Evolutionary conservation across 2,329 filamentous ascomycete genomes (phyloP).

Genomic region (Claviceps lovelessii): DNA sequence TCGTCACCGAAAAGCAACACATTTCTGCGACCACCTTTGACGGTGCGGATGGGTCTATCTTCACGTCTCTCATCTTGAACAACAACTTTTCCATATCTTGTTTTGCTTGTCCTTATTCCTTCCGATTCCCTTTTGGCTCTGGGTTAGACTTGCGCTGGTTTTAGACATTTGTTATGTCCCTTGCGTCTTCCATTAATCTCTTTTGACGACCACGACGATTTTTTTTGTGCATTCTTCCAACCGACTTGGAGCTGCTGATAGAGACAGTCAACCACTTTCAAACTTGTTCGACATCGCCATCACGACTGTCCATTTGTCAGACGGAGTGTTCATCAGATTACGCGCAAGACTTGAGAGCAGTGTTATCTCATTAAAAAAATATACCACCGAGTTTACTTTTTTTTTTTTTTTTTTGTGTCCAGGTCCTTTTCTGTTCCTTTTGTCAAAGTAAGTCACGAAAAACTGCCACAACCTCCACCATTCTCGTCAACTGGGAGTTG

Average conservation of each 20-base stretch:
- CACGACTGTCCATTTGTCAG: neutral
- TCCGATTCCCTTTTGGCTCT: constrained; percentile 15
- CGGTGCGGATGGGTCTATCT: constrained; percentile 14
- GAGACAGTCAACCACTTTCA: neutral
- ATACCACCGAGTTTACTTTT: constrained; percentile 12
- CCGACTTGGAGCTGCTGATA: constrained; percentile 10
- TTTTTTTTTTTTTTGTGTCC: neutral
- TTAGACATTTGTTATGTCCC: constrained; percentile 19
- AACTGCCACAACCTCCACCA: neutral
- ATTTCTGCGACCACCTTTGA: constrained; percentile 4
- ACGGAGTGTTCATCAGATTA: neutral
- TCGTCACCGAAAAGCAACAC: constrained; percentile 5
- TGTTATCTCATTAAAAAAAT: constrained; percentile 1
- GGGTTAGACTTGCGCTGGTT: constrained; percentile 26
- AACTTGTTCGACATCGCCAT: neutral
- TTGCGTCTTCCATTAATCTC: constrained; percentile 9
- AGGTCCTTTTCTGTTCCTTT: neutral
- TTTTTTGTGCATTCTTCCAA: constrained; percentile 6
- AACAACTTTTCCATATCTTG: neutral
- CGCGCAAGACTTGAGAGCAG: constrained; percentile 9
- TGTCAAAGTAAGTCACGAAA: neutral
- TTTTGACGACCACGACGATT: constrained; percentile 6
- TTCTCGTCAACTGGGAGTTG: neutral
- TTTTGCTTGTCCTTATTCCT: constrained; percentile 11
- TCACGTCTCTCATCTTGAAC: neutral